Conservation (phyloP, 257 asterid genomes). For the Solanum virginianum region DNA sequence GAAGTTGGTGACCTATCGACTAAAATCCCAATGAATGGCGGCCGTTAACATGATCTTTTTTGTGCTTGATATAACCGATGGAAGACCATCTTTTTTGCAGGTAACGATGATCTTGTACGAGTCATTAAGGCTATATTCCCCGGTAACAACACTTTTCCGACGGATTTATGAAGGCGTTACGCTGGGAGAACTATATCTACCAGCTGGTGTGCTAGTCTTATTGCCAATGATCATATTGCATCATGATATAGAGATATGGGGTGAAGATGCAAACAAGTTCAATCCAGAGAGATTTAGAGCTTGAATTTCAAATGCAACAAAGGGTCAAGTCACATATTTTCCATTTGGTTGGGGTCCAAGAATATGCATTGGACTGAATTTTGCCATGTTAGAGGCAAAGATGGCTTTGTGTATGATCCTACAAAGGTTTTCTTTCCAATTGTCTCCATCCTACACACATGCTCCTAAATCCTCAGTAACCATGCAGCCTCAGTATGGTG, state of each 20-base stretch:
- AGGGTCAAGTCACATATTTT: not conserved
- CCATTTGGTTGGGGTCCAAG: slow-evolving; percentile 31
- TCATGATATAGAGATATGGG: slow-evolving; percentile 19
- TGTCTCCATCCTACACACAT: slow-evolving; percentile 25
- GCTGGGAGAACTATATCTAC: slow-evolving; percentile 11
- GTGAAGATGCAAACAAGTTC: slow-evolving; percentile 21
- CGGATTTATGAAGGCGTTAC: not conserved
- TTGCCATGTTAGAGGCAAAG: slow-evolving; percentile 21
- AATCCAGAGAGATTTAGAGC: slow-evolving; percentile 17
- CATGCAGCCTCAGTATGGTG: slow-evolving; percentile 20
- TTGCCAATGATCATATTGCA: slow-evolving; percentile 14
- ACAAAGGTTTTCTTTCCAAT: slow-evolving; percentile 14
- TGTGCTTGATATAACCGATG: not conserved
- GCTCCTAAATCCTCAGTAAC: slow-evolving; percentile 9
- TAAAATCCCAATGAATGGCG: no score
- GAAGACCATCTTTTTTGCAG: not conserved
- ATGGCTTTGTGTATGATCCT: slow-evolving; percentile 21
- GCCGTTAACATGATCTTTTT: no score
- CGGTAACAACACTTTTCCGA: not conserved
- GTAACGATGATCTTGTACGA: slow-evolving; percentile 7
- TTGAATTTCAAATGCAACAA: slow-evolving; percentile 4
- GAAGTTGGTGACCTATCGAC: no score
- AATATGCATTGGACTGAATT: slow-evolving; percentile 25
- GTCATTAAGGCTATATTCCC: slow-evolving; percentile 29
- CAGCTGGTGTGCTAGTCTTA: slow-evolving; percentile 1